A percentile compares a stretch with the other conserved stretches of the same genome.
phyloP scores from a whole-genome alignment of 2,329 filamentous ascomycete genomes.

The Aspergillus oerlinghausenensis region DNA sequence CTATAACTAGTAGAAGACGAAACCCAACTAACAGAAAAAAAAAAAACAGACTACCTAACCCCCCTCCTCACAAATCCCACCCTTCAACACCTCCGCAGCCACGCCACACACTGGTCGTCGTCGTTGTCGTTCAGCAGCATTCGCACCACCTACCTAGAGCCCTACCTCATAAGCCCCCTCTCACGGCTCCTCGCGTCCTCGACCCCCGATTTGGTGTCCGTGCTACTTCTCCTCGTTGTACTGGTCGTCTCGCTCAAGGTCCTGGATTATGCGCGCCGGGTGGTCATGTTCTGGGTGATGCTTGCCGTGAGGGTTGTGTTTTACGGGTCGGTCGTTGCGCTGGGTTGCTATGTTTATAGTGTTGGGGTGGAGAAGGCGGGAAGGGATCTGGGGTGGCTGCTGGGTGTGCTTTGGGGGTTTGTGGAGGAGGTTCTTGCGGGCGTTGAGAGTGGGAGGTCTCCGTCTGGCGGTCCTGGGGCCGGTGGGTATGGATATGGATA shows the following conservation, averaged over 20 bases:
- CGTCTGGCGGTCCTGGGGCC: conserved; percentile 21
- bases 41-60: neutral
- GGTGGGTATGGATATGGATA: conserved; percentile 40
- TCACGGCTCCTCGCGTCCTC: conserved; percentile 31
- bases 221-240: conserved; percentile 51
- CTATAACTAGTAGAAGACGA: neutral
- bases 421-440: conserved; percentile 50
- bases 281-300: conserved; percentile 73
- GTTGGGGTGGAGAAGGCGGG: conserved; percentile 31
- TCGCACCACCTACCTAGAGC: conserved; percentile 42
- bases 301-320: conserved; percentile 60
- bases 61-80: conserved; percentile 3
- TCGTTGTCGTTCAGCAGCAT: conserved; percentile 20
- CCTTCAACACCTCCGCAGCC: conserved; percentile 7
- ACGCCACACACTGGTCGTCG: conserved; percentile 2
- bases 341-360: conserved; percentile 53
- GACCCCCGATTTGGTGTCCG: conserved; percentile 33
- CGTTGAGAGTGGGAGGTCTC: conserved; percentile 21
- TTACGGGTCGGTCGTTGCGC: conserved; percentile 56
- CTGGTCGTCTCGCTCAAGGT: conserved; percentile 63
- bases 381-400: conserved; percentile 46
- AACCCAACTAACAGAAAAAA: neutral
- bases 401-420: conserved; percentile 63
- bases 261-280: conserved; percentile 63
- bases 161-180: conserved; percentile 44